Evolutionary conservation across 2,329 filamentous ascomycete species (phyloP).

Genomic region (Bipolaris victoriae): DNA sequence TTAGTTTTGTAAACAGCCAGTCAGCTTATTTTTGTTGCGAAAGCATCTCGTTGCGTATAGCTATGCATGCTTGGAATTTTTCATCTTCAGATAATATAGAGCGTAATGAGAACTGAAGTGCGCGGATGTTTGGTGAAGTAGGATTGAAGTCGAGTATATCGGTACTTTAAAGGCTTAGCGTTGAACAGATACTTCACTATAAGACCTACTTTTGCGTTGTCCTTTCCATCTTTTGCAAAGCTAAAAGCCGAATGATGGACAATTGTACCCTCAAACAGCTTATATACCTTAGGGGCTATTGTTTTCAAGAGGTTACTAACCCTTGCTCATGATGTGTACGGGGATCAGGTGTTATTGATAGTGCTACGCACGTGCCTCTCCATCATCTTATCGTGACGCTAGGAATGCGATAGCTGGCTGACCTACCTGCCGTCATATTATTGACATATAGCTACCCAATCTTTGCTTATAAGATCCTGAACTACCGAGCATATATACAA

Average conservation of each 20-base stretch:
- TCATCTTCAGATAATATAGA: conserved; percentile 2
- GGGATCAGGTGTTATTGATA: not conserved
- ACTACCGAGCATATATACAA: not conserved
- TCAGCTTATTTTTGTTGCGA: not conserved
- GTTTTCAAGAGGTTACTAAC: not conserved
- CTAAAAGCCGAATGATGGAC: not conserved
- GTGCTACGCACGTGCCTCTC: conserved; percentile 7
- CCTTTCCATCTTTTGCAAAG: conserved; percentile 3
- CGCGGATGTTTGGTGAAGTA: not conserved
- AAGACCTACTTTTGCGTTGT: conserved; percentile 4
- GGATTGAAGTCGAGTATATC: conserved; percentile 2
- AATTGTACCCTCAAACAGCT: not conserved
- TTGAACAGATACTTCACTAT: not conserved
- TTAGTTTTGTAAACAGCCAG: not conserved
- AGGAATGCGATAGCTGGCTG: conserved; percentile 1
- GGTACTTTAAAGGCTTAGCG: conserved; percentile 2
- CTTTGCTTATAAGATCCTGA: not conserved
- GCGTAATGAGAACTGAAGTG: not conserved
- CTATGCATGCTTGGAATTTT: not conserved
- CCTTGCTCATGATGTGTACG: not conserved
- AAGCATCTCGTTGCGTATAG: not conserved
- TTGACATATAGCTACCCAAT: not conserved
- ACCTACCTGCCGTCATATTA: not conserved
- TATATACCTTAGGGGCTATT: conserved; percentile 5
- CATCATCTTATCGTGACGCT: conserved; percentile 1